Percentiles rank a stretch among this genome's conserved stretches.
Evolutionary conservation across 2,329 filamentous ascomycete species (phyloP).

Genomic region (Nigrospora osmanthi): DNA sequence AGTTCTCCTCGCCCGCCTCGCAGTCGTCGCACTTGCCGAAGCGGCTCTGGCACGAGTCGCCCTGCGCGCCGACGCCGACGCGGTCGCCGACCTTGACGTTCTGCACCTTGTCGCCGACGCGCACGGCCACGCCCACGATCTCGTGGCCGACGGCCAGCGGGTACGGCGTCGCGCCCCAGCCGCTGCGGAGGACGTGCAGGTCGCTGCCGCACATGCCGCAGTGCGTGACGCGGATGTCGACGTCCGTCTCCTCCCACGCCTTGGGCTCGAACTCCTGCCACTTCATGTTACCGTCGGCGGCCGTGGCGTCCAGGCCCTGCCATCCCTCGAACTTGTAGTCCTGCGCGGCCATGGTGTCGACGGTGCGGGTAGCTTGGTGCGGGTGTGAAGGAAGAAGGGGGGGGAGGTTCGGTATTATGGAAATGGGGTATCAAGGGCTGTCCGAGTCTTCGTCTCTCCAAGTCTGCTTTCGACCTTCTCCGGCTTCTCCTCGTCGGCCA

Average conservation of each 20-base stretch:
- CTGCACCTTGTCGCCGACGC: conserved; percentile 25
- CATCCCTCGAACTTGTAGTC: conserved; percentile 10
- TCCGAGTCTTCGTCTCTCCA: no score
- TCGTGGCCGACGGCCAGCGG: conserved; percentile 37
- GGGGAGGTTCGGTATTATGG: conserved; percentile 10
- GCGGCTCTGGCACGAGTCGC: conserved; percentile 28
- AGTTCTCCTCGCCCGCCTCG: conserved; percentile 11
- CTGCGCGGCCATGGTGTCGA: not conserved
- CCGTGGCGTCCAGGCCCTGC: conserved; percentile 5
- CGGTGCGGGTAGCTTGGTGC: not conserved
- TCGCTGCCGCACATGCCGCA: conserved; percentile 39
- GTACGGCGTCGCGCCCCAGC: conserved; percentile 10
- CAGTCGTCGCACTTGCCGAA: conserved; percentile 14
- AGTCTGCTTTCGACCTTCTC: no score
- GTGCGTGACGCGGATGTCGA: conserved; percentile 39
- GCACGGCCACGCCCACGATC: conserved; percentile 35
- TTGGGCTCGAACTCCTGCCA: conserved; percentile 32
- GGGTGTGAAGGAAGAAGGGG: not conserved
- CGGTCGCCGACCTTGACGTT: conserved; percentile 42
- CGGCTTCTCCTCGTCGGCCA: no score
- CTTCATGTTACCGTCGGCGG: conserved; percentile 8
- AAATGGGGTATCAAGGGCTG: no score
- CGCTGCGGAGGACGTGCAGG: conserved; percentile 32
- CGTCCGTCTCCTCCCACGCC: conserved; percentile 35
- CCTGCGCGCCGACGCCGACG: conserved; percentile 41